These are phyloP conservation scores for Penicillium sp. DNA, from an alignment of 2,329 filamentous ascomycete species.

Conservation along the genomic window DNA sequence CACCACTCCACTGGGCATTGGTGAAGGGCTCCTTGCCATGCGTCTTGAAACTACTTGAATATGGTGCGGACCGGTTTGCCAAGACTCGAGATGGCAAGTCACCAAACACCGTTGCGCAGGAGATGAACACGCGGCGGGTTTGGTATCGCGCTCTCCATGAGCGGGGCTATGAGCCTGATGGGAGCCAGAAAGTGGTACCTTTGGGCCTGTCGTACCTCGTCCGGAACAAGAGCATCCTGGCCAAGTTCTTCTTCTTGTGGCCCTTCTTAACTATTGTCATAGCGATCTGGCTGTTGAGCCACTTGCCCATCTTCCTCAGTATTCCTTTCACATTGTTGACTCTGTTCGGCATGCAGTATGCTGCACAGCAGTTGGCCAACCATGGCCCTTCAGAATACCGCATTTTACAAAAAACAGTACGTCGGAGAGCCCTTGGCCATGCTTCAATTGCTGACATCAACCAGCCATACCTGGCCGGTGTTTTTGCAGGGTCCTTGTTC, in stretches of 20 bases:
- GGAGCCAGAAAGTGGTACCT: slow-evolving; percentile 60
- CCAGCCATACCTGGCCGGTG: slow-evolving; percentile 84
- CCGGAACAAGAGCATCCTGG: slow-evolving; percentile 71
- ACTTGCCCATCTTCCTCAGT: slow-evolving; percentile 67
- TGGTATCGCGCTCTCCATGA: slow-evolving; percentile 81
- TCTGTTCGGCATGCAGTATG: slow-evolving; percentile 65
- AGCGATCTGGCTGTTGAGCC: slow-evolving; percentile 65
- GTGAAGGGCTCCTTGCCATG: slow-evolving; percentile 87
- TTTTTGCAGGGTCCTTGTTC: slow-evolving; percentile 83
- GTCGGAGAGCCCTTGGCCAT: slow-evolving; percentile 26
- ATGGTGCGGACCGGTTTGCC: slow-evolving; percentile 87
- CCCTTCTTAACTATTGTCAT: slow-evolving; percentile 71
- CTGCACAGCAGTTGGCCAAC: slow-evolving; percentile 68
- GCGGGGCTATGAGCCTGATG: slow-evolving; percentile 76
- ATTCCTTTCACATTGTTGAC: slow-evolving; percentile 64
- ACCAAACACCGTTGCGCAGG: slow-evolving; percentile 73
- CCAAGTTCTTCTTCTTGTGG: slow-evolving; percentile 82
- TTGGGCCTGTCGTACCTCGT: slow-evolving; percentile 70
- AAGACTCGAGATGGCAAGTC: slow-evolving; percentile 88
- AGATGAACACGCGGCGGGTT: slow-evolving; percentile 77
- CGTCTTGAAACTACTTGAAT: slow-evolving; percentile 90
- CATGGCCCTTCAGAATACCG: slow-evolving; percentile 86
- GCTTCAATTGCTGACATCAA: slow-evolving; percentile 12
- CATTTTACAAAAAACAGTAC: slow-evolving; percentile 78
- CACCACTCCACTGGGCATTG: slow-evolving; percentile 90